Evolutionary conservation across 2,329 filamentous ascomycete genomes (phyloP).

Genomic region (Fusarium chlamydosporum): DNA sequence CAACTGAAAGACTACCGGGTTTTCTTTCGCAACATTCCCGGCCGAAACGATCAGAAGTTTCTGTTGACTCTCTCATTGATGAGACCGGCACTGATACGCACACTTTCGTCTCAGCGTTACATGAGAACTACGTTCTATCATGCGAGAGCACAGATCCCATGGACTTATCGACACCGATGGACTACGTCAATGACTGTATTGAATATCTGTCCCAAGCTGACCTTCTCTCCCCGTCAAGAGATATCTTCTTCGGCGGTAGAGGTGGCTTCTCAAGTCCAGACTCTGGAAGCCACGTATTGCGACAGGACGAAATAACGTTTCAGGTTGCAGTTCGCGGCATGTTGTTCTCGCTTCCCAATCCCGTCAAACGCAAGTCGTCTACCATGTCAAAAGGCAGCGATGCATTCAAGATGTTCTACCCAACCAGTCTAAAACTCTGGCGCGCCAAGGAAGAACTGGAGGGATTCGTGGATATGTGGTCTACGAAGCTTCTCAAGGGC

Average conservation of each 20-base stretch:
- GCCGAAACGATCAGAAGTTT: constrained; percentile 74
- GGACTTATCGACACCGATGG: constrained; percentile 74
- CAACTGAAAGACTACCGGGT: constrained; percentile 69
- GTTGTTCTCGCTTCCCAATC: constrained; percentile 85
- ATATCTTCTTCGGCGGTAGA: constrained; percentile 74
- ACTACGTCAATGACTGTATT: constrained; percentile 87
- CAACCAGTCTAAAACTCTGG: constrained; percentile 87
- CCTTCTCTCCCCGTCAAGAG: constrained; percentile 81
- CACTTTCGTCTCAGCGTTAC: constrained; percentile 89
- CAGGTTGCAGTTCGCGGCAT: constrained; percentile 90
- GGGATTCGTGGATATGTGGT: constrained; percentile 78
- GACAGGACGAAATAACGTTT: constrained; percentile 95
- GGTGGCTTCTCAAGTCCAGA: constrained; percentile 68
- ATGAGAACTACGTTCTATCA: constrained; percentile 93
- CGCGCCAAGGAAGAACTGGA: constrained; percentile 85
- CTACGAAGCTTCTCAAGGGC: constrained; percentile 71
- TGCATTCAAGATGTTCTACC: constrained; percentile 92
- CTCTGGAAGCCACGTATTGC: constrained; percentile 78
- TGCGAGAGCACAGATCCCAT: constrained; percentile 72
- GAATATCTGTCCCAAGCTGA: constrained; percentile 90
- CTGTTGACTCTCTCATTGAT: constrained; percentile 84
- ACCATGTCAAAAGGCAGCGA: constrained; percentile 66
- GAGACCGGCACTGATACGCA: constrained; percentile 93
- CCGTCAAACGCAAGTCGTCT: constrained; percentile 79
- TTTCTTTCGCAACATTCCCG: constrained; percentile 71